Evolutionary conservation across 805 yeast species (phyloP), one percentile per base, ranked within the genome.

Genomic region (Yarrowia divulgata): DNA sequence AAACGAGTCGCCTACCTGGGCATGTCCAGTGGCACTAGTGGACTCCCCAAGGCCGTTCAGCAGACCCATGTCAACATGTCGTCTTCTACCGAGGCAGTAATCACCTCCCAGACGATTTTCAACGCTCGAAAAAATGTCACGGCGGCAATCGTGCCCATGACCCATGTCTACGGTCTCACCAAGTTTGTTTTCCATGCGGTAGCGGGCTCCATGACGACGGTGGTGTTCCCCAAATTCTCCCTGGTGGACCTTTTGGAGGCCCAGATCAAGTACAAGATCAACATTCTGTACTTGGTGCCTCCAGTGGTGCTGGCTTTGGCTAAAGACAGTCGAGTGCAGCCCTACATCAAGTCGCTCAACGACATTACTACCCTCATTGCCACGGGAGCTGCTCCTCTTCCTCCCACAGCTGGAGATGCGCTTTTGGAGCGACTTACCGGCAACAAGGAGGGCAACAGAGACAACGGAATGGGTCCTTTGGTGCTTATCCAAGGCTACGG

Each of bases 41-140:
- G 95, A 68, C 83, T 86, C 48, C 93, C 95, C 71, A 90, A 90
- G 80, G 95, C 94, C 73, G 96, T 89, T 32, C 85, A 87, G 29
- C 80, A 89, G 71, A 83, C 86, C 40, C 93, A 90, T 72, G 76
- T 75, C 58, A 87, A 87, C 72, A 81, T 85, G 18, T 79, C 79
- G 18, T 75, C 83, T 34, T 81, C 81, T 66, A 73, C 77, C 1
- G 58, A 73, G 86, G 86, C 42, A 0, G 52, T 60, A 71, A 82
- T 85, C 18, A 79, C 79, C 18, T 75, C 81, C 45, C 62, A 55
- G 46, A 42, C 52, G 0, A 79, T 78, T 71, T 84, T 73, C 69
- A 77, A 63, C 81, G 80, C 79, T 76, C 71, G 58, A 39, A 69
- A 66, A 68, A 81, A 70, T 70, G 74, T 64, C 69, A 73, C 71